Conservation (phyloP, 768 basidiomycete genomes). For the Leccinum pellstonianum region DNA sequence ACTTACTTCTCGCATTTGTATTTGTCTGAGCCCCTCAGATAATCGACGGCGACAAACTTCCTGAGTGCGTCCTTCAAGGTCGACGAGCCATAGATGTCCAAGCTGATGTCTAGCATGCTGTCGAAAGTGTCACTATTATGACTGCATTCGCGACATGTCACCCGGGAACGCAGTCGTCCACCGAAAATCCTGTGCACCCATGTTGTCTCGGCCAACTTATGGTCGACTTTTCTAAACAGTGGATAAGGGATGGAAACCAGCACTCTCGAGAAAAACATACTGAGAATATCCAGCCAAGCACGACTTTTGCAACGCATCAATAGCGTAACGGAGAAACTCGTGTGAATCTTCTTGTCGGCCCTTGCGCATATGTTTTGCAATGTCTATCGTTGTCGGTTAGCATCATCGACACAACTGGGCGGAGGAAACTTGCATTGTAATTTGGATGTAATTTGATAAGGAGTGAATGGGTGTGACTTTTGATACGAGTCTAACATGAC, state of each 20-base stretch:
- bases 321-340: constrained; percentile 92
- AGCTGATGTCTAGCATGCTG: constrained; percentile 87
- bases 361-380: constrained; percentile 86
- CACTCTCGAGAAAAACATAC: constrained; percentile 43
- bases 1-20: constrained; percentile 98
- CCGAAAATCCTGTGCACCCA: constrained; percentile 97
- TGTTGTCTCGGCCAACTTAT: constrained; percentile 76
- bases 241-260: constrained; percentile 13
- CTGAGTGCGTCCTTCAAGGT: constrained; percentile 70
- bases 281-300: constrained; percentile 69
- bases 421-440: constrained; percentile 56
- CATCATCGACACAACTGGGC: constrained; percentile 1
- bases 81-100: constrained; percentile 73
- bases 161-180: constrained; percentile 86
- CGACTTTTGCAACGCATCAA: constrained; percentile 87
- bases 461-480: constrained; percentile 52
- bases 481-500: constrained; percentile 57
- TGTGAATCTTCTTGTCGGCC: constrained; percentile 98
- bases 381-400: constrained; percentile 47
- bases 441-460: constrained; percentile 61
- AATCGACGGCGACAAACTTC: constrained; percentile 80
- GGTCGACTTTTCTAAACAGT: constrained; percentile 59
- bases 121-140: constrained; percentile 97
- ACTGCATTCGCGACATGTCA: constrained; percentile 77
- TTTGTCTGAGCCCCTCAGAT: constrained; percentile 86